Percentiles rank a stretch among this genome's conserved stretches.
These are phyloP conservation scores for Sporisorium iseilematis-ciliati DNA, from an alignment of 1,284 basidiomycete species.

Conservation along the genomic window DNA sequence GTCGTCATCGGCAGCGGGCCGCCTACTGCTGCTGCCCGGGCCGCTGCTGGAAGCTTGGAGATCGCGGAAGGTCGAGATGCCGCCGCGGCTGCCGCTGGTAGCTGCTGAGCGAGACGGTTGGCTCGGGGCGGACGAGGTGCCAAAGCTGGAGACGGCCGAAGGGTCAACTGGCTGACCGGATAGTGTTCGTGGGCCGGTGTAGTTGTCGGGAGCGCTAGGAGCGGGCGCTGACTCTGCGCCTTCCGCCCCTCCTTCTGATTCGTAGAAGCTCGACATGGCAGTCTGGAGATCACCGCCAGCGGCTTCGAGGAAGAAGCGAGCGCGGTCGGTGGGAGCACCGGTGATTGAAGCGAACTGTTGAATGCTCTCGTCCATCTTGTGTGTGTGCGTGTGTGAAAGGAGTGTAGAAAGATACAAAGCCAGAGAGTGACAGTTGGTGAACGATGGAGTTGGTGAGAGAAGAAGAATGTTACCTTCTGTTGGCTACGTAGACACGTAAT, in stretches of 20 bases:
- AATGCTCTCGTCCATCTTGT: constrained; percentile 58
- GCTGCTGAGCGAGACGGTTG: constrained; percentile 19
- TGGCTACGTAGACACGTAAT: constrained; percentile 14
- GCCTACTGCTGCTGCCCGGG: constrained; percentile 21
- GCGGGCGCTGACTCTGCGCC: constrained; percentile 12
- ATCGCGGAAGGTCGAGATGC: constrained; percentile 70
- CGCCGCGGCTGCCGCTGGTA: constrained; percentile 29
- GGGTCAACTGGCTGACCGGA: constrained; percentile 67
- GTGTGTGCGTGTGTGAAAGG: background rate
- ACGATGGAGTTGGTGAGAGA: background rate
- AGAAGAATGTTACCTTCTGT: background rate
- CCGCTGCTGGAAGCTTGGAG: constrained; percentile 43
- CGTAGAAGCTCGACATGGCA: constrained; percentile 70
- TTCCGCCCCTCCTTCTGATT: constrained; percentile 39
- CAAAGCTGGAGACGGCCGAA: constrained; percentile 38
- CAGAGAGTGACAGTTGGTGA: background rate
- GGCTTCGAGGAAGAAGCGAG: constrained; percentile 70
- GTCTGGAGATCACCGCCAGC: constrained; percentile 68
- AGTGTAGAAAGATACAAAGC: background rate
- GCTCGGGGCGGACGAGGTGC: constrained; percentile 15
- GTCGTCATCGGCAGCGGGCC: constrained; percentile 54
- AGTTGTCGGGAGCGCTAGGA: constrained; percentile 25
- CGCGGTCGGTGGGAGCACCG: constrained; percentile 65
- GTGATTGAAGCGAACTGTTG: constrained; percentile 68
- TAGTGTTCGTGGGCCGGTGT: constrained; percentile 68